Conservation (phyloP, 2,329 filamentous ascomycete species). For the Stagonosporopsis tanaceti region DNA sequence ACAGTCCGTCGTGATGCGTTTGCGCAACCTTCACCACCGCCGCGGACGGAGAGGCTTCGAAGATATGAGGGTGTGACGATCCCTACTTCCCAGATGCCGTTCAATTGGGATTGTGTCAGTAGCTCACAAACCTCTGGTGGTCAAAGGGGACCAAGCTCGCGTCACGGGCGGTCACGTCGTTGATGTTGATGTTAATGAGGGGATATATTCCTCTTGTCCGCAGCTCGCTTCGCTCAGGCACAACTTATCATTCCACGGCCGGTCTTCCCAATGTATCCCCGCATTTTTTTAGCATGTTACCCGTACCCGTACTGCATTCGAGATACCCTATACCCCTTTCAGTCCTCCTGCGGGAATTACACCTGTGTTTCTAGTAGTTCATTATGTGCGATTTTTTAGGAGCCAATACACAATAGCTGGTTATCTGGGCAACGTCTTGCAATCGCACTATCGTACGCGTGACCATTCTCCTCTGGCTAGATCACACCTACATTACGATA, state of each 20-base stretch:
- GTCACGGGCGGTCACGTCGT: conserved; percentile 37
- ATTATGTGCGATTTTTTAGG: not conserved
- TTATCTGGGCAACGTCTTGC: not conserved
- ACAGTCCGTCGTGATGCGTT: conserved; percentile 48
- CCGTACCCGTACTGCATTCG: not conserved
- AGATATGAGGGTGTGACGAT: conserved; percentile 44
- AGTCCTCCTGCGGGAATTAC: not conserved
- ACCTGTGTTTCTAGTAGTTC: not conserved
- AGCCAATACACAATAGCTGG: not conserved
- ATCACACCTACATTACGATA: not conserved
- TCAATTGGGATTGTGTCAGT: conserved; percentile 49
- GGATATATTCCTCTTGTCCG: not conserved
- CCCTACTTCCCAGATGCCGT: conserved; percentile 43
- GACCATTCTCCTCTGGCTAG: not conserved
- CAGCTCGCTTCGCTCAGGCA: no score
- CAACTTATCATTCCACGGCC: not conserved
- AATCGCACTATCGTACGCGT: not conserved
- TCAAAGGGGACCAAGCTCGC: conserved; percentile 32
- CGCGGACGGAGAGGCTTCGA: conserved; percentile 40
- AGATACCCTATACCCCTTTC: conserved; percentile 8
- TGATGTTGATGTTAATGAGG: conserved; percentile 30
- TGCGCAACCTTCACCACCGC: conserved; percentile 45
- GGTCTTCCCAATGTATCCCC: not conserved
- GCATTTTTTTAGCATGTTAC: not conserved
- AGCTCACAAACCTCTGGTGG: conserved; percentile 45